phyloP scores from a whole-genome alignment of 345 rosid genomes.

The Arabis alpina region DNA sequence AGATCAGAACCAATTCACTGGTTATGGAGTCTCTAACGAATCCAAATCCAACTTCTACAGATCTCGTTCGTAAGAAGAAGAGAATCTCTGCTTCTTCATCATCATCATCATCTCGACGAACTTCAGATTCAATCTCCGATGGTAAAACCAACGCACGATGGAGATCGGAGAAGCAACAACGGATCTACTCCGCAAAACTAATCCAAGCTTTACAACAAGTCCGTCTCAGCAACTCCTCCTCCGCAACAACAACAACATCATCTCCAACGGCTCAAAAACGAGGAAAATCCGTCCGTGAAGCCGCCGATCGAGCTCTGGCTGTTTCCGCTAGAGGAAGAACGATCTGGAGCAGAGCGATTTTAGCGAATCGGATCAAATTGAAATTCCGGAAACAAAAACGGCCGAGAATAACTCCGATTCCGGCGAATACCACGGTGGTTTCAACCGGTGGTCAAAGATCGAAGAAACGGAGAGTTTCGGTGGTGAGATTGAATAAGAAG shows the following conservation, averaged over 20 bases:
- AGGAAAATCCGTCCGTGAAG: constrained; percentile 81
- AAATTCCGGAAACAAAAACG: constrained; percentile 77
- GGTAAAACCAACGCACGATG: constrained; percentile 50
- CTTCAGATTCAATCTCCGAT: constrained; percentile 4
- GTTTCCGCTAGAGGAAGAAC: constrained; percentile 82
- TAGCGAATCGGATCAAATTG: constrained; percentile 74
- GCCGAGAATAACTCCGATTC: constrained; percentile 41
- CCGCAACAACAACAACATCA: constrained; percentile 40
- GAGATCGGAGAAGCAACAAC: constrained; percentile 82
- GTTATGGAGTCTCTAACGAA: constrained; percentile 35
- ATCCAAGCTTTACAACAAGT: constrained; percentile 71
- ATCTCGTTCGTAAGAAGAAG: constrained; percentile 38
- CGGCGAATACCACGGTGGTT: constrained; percentile 19
- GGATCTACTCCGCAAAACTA: constrained; percentile 77
- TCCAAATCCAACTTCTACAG: neutral
- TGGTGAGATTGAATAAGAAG: constrained; percentile 65
- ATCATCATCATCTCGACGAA: constrained; percentile 25
- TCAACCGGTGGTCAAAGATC: constrained; percentile 41
- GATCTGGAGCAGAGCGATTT: constrained; percentile 93
- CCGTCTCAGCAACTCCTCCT: constrained; percentile 41
- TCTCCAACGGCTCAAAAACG: constrained; percentile 68
- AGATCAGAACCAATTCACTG: neutral
- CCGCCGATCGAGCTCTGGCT: constrained; percentile 80
- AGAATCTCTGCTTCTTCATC: constrained; percentile 20
- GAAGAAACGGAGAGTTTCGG: constrained; percentile 71